Conservation (phyloP, 148 eudicot species). For the Nepenthes gracilis region DNA sequence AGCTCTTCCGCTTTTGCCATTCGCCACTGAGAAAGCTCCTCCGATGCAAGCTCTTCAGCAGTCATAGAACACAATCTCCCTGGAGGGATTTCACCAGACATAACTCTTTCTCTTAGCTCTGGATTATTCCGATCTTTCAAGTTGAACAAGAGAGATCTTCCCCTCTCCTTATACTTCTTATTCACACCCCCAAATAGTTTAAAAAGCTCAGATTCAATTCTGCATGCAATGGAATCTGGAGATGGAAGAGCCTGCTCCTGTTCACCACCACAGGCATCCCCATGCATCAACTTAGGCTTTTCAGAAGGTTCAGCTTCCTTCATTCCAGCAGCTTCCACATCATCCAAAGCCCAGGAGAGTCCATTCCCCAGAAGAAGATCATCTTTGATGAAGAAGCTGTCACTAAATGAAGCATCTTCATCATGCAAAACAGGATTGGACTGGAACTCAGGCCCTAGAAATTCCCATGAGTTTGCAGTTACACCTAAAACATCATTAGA, state of each 20-base stretch:
- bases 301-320: constrained; percentile 22
- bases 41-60: constrained; percentile 97
- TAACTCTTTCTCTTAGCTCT: constrained; percentile 75
- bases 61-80: constrained; percentile 87
- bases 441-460: constrained; percentile 25
- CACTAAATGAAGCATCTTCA: constrained; percentile 50
- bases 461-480: constrained; percentile 24
- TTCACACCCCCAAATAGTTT: constrained; percentile 88
- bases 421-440: constrained; percentile 35
- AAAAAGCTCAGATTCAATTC: constrained; percentile 74
- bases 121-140: constrained; percentile 87
- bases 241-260: constrained; percentile 16
- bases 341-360: constrained; percentile 75
- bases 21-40: constrained; percentile 96
- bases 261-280: constrained; percentile 9
- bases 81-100: constrained; percentile 80
- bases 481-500: constrained; percentile 13
- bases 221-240: constrained; percentile 51
- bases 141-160: constrained; percentile 84
- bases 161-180: constrained; percentile 92
- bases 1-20: constrained; percentile 88
- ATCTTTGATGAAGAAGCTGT: constrained; percentile 55
- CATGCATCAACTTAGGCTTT: constrained; percentile 21
- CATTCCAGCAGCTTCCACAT: constrained; percentile 22
- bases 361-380: constrained; percentile 95